These are phyloP conservation scores for Cercospora janseana DNA, from an alignment of 2,329 filamentous ascomycete species.

Conservation along the genomic window DNA sequence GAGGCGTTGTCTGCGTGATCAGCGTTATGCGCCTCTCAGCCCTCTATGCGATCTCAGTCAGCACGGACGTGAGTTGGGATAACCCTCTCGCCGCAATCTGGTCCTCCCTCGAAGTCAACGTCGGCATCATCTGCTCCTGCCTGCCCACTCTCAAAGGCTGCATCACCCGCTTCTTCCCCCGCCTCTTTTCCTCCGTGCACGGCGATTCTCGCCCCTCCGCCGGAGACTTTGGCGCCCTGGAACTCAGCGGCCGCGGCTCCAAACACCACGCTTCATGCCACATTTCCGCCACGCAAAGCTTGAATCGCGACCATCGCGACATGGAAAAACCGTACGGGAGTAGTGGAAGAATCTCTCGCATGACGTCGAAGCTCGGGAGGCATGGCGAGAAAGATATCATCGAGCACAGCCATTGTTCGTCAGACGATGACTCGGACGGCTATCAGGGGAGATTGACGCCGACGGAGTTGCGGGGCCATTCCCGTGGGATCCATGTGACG, in stretches of 20 bases:
- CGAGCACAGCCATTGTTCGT: neutral
- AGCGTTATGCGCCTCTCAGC: conserved; percentile 32
- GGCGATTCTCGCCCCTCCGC: conserved; percentile 5
- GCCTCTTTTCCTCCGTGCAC: conserved; percentile 24
- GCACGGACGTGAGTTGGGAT: conserved; percentile 32
- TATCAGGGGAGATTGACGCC: conserved; percentile 6
- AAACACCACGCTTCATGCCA: conserved; percentile 13
- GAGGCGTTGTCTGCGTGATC: conserved; percentile 32
- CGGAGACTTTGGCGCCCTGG: conserved; percentile 3
- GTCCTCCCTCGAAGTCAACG: conserved; percentile 32
- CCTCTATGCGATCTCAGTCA: conserved; percentile 29
- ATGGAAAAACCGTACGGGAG: conserved; percentile 2
- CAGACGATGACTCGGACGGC: conserved; percentile 8
- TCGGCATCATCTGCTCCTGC: conserved; percentile 33
- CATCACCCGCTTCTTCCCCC: conserved; percentile 31
- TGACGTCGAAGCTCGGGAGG: conserved; percentile 10
- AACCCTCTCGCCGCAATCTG: conserved; percentile 32
- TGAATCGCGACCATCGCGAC: neutral
- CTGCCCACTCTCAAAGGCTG: conserved; percentile 33
- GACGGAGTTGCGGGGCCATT: neutral
- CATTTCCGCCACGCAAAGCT: conserved; percentile 19
- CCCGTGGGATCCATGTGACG: conserved; percentile 21
- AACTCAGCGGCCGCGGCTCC: conserved; percentile 16
- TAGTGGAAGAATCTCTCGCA: neutral
- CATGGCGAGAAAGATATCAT: conserved; percentile 12